Base-by-base conservation (phyloP, 768 basidiomycete species). In the Myochromella boudieri region DNA sequence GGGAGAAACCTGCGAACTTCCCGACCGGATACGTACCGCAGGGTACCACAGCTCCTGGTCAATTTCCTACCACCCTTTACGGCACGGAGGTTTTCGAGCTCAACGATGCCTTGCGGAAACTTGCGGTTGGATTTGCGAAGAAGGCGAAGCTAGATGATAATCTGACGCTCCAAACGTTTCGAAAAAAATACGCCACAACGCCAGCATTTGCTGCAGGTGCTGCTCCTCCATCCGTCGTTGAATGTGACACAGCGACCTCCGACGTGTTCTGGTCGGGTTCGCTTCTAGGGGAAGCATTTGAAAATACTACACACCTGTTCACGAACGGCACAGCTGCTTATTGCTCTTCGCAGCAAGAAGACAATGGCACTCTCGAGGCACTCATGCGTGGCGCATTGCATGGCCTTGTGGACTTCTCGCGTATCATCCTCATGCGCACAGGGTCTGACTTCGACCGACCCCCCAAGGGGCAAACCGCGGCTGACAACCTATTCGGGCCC, bases 371-470 rank as follows among this genome's bases (percentile, higher is more conserved):
- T 15, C 37, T 46, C 18, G 45, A 39, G 29, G 26, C 45, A 6
- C 26, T 46, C 18, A 4, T 46, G 37, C 45, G 45, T 34, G 45
- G 37, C 18, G 45, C 45, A 39, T 22, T 12, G 10, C 37, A 32
- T 15, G 14, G 18, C 27, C 29, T 46, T 8, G 45, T 46, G 12
- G 45, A 46, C 37, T 46, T 46, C 14, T 29, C 25, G 5, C 51
- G 51, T 28, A 41, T 53, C 22, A 53, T 53, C 37, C 40, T 48
- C 21, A 53, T 53, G 51, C 46, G 51, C 3, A 48, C 46, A 4
- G 51, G 39, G 6, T 48, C 51, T 4, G 46, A 53, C 36, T 53
- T 53, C 27, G 51, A 53, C 33, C 46, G 51, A 6, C 39, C 46
- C 31, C 45, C 20, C 21, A 25, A 15, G 1, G 46, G 51, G 1